Evolutionary conservation across 2,329 filamentous ascomycete genomes (phyloP), one percentile per base, ranked within the genome.

Genomic region (Teratosphaeria gauchensis): DNA sequence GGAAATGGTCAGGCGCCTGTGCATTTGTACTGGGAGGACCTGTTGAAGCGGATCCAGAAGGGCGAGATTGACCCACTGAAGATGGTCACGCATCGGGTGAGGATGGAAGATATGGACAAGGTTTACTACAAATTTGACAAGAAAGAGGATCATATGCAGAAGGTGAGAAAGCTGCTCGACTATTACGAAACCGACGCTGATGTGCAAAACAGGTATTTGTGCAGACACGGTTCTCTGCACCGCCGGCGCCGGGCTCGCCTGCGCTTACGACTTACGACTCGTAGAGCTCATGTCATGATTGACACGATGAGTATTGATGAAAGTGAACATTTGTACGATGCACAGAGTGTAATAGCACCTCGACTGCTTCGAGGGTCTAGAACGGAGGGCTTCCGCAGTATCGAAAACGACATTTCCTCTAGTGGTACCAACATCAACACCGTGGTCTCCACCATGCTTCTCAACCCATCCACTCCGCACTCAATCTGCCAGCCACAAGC

Each of bases 1-100:
- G 83, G 84, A 51, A 85, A 85, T 64, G 83, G 84, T 3, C 84
- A 86, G 69, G 83, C 83, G 1, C 90, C 90, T 0, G 89, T 95
- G 0, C 89, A 92, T 67, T 83, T 86, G 67, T 94, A 95, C 76
- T 95, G 89, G 90, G 79, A 90, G 28, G 82, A 88, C 3, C 77
- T 95, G n/a, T 78, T 94, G 53, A 75, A 82, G 61, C 78, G 79
- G 70, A 87, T 95, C 61, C 80, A 85, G 66, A 78, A 78, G 24
- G 84, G 84, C 33, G 80, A 86, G 63, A 83, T 95, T 51, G 84
- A 95, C 60, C 88, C 89, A 0, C 73, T 87, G 38, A 84, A 88
- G 70, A 95, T 95, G 89, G 77, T 95, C 1, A 88, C 86, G 7
- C 90, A 95, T 72, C 85, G 90, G 12, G 83, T 90, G 14, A 66